Percentiles rank a stretch among this genome's conserved stretches.
phyloP scores from a whole-genome alignment of 257 asterid species.

The Gentiana straminea region DNA sequence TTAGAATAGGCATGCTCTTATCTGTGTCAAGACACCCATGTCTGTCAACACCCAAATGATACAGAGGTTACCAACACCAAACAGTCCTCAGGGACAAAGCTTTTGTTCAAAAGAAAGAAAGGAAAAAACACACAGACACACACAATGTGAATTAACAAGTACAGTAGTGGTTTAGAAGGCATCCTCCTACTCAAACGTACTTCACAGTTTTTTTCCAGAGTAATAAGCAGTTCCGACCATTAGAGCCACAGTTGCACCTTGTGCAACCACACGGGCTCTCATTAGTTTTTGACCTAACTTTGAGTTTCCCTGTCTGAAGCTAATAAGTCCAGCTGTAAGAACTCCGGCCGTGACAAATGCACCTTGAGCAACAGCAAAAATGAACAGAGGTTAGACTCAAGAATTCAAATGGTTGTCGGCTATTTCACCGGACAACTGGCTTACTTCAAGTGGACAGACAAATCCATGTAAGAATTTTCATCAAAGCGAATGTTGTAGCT shows the following conservation, averaged over 20 bases:
- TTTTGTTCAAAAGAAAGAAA: background rate
- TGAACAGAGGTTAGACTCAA: background rate
- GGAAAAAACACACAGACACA: background rate
- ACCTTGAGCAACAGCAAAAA: constrained; percentile 32
- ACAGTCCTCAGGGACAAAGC: background rate
- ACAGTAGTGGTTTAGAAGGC: background rate
- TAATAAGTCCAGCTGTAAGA: constrained; percentile 77
- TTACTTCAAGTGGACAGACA: background rate
- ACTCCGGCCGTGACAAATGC: constrained; percentile 93
- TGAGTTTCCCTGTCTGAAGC: constrained; percentile 83
- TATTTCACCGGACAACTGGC: background rate
- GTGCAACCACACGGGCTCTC: constrained; percentile 98
- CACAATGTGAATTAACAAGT: background rate
- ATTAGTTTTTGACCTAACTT: constrained; percentile 81
- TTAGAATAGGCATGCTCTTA: background rate
- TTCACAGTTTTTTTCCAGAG: constrained; percentile 55
- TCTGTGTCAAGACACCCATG: background rate
- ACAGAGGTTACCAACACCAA: background rate
- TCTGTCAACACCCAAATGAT: background rate
- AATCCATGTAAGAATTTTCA: background rate
- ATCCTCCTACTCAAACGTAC: background rate
- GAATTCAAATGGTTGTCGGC: background rate
- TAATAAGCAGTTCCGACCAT: constrained; percentile 95
- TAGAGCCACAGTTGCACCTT: constrained; percentile 91
- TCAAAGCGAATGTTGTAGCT: background rate